These are phyloP conservation scores for Curvularia sp. DNA, from an alignment of 2,329 filamentous ascomycete species.

Conservation along the genomic window DNA sequence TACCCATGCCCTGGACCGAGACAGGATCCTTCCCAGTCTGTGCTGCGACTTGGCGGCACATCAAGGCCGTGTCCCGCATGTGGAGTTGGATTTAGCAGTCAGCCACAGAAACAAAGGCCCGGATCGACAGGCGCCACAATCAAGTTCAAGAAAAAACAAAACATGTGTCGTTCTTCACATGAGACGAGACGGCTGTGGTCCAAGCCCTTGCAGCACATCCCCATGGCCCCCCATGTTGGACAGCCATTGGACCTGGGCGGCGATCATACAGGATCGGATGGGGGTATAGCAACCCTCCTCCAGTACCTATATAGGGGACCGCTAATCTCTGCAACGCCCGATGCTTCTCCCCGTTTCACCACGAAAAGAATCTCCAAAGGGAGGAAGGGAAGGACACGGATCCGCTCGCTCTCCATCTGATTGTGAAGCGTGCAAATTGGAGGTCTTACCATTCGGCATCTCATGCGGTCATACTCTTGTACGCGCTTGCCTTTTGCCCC, in stretches of 20 bases:
- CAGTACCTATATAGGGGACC: constrained; percentile 14
- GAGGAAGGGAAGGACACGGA: background rate
- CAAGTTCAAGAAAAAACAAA: constrained; percentile 10
- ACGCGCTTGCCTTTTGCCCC: background rate
- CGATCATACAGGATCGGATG: constrained; percentile 27
- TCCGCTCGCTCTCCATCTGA: background rate
- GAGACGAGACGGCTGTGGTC: constrained; percentile 15
- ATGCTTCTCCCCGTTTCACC: constrained; percentile 4
- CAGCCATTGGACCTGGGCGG: constrained; percentile 16
- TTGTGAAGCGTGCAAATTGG: constrained; percentile 3
- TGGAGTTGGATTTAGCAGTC: constrained; percentile 13
- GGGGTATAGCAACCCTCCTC: constrained; percentile 21
- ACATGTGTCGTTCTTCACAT: constrained; percentile 17
- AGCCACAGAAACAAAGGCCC: constrained; percentile 17
- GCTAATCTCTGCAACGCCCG: constrained; percentile 1
- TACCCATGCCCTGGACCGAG: constrained; percentile 11
- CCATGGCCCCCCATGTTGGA: constrained; percentile 13
- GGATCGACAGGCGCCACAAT: constrained; percentile 19
- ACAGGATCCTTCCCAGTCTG: constrained; percentile 12
- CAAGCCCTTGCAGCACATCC: constrained; percentile 21
- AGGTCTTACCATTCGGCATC: constrained; percentile 1
- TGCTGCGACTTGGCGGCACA: constrained; percentile 9
- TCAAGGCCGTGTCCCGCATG: constrained; percentile 12
- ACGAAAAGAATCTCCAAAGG: background rate
- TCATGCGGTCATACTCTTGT: constrained; percentile 9